Conservation (phyloP, 202 grass and related monocot genomes). For the Panicum virgatum region DNA sequence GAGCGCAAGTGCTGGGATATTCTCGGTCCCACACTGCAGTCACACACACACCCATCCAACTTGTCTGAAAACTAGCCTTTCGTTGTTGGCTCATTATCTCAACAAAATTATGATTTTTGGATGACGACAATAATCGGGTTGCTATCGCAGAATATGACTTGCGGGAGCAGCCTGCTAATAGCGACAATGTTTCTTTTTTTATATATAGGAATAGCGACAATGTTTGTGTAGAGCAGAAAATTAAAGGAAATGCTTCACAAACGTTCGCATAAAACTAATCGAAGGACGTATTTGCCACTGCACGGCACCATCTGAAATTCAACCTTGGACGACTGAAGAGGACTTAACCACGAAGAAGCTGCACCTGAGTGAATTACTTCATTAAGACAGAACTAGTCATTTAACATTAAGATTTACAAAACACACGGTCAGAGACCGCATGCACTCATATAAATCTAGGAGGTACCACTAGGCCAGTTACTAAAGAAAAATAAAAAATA, state of each 20-base stretch:
- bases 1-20: neutral
- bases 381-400: neutral
- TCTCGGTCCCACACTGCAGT: neutral
- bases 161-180: neutral
- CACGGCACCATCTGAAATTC: neutral
- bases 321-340: neutral
- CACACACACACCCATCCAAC: neutral
- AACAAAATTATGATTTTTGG: neutral
- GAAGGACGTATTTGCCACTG: neutral
- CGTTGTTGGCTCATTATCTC: neutral
- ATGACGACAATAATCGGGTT: neutral
- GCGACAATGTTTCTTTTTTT: too few relatives aligned
- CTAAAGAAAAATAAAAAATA: conserved; percentile 16
- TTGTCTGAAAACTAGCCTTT: neutral
- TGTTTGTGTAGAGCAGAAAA: too few relatives aligned
- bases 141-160: neutral
- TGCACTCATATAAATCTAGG: neutral
- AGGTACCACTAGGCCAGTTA: conserved; percentile 16
- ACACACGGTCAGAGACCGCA: neutral
- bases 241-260: neutral
- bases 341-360: neutral
- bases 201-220: neutral
- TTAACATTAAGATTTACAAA: conserved; percentile 30
- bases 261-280: neutral
- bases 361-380: neutral